Base-by-base conservation (phyloP, 2,329 filamentous ascomycete genomes). In the Davidsoniella australis region DNA sequence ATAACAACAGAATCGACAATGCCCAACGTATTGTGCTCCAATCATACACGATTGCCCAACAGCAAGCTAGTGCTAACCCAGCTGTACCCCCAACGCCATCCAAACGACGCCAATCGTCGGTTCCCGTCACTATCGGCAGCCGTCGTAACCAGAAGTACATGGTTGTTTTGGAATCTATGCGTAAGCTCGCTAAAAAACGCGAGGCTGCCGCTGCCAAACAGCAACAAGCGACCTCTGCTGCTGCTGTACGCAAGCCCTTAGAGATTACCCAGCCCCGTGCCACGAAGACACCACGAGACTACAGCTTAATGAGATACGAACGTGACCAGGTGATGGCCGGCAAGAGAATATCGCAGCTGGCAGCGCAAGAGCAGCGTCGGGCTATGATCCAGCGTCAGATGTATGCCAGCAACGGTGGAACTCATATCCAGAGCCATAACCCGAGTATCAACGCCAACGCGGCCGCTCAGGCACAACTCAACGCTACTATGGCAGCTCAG, bases 151-250 rank as follows among this genome's bases (percentile, higher is more conserved):
- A 87, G 54, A 85, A 87, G 59, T 85, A 95, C 59, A 69, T 96
- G 51, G 84, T 83, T 42, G 72, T 96, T 58, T 80, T 98, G 56
- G 89, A 96, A 64, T 85, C 85, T 2, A 95, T 96, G 85, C 78
- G 88, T 40, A 98, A 96, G 62, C 64, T 94, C 44, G 88, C 88
- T 1, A 93, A 94, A 70, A 96, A 95, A 65, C 78, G 89, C 23
- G 91, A 98, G 65, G 82, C 83, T 9, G 73, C 77, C 23, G 68
- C 78, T 24, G 86, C 91, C 60, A 96, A 96, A 67, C 85, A 91
- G 61, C 83, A 89, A 59, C 86, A 95, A 60, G 85, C 94, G 59
- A 74, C 78, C 53, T 76, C 80, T 9, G 76, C 86, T 50, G 85
- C 85, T 45, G 82, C 83, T 29, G 78, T 85, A 62, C 80, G 91